These are phyloP conservation scores for Fusarium nelsonii DNA, from an alignment of 2,329 filamentous ascomycete genomes.

Conservation along the genomic window DNA sequence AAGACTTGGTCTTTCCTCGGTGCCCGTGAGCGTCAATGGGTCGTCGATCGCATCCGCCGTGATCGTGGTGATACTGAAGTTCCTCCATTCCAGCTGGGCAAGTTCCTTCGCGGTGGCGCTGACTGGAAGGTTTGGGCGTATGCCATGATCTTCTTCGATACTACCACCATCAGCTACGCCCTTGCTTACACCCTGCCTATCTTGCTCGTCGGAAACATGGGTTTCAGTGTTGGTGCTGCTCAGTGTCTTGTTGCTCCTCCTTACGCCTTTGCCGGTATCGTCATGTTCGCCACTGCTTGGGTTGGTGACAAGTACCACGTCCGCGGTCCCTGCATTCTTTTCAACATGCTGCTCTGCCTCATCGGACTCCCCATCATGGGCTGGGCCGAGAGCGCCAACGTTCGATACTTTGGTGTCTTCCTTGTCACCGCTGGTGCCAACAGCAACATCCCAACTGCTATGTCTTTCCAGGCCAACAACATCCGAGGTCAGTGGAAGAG, in stretches of 20 bases:
- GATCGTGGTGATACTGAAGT: conserved; percentile 69
- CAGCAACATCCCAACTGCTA: conserved; percentile 78
- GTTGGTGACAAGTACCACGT: conserved; percentile 74
- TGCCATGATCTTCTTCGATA: conserved; percentile 71
- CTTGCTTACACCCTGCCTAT: conserved; percentile 84
- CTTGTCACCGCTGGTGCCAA: conserved; percentile 81
- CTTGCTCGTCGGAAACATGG: conserved; percentile 73
- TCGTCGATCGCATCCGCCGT: conserved; percentile 65
- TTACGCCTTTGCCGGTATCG: conserved; percentile 72
- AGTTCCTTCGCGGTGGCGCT: conserved; percentile 60
- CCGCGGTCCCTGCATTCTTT: conserved; percentile 74
- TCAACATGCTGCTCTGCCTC: conserved; percentile 74
- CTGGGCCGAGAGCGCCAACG: conserved; percentile 66
- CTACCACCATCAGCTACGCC: conserved; percentile 79
- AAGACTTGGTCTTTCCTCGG: conserved; percentile 66
- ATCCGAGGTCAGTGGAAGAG: conserved; percentile 91
- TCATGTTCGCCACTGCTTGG: conserved; percentile 72
- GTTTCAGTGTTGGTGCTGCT: conserved; percentile 71
- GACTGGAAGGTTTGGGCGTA: conserved; percentile 74
- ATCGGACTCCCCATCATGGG: conserved; percentile 80
- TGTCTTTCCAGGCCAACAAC: conserved; percentile 90
- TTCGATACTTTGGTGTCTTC: conserved; percentile 81
- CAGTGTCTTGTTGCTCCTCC: conserved; percentile 81
- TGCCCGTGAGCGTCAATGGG: conserved; percentile 63
- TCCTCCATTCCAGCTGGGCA: conserved; percentile 63